Evolutionary conservation across 2,329 filamentous ascomycete genomes (phyloP).

Genomic region (Escovopsis weberi): DNA sequence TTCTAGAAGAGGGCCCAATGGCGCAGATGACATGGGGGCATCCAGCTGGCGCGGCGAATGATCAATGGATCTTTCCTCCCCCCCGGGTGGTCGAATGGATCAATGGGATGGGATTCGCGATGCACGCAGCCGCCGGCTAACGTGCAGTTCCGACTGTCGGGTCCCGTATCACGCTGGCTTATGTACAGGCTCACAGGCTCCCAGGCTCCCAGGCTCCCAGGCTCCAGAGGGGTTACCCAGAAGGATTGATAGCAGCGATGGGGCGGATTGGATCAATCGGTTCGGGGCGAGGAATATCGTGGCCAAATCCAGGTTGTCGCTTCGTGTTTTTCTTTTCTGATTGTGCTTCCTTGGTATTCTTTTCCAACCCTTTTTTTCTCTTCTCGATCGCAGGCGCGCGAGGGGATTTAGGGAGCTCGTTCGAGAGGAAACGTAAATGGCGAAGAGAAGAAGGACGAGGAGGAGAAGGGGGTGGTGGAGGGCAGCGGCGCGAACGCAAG

Average conservation of each 20-base stretch:
- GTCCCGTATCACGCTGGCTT: not conserved
- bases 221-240: no score
- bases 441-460: not conserved
- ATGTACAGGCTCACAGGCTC: no score
- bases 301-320: no score
- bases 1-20: constrained; percentile 5
- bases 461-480: not conserved
- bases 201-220: no score
- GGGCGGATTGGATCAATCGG: no score
- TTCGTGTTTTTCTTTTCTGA: no score
- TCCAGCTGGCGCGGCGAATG: not conserved
- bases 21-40: not conserved
- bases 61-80: not conserved
- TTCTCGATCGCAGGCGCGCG: no score
- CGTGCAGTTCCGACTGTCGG: constrained; percentile 4
- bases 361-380: no score
- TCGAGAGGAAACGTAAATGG: not conserved
- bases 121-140: constrained; percentile 5
- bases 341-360: no score
- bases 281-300: no score
- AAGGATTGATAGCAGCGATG: no score
- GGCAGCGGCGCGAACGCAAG: not conserved
- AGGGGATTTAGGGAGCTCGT: not conserved
- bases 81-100: not conserved
- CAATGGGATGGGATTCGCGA: not conserved